phyloP scores from a whole-genome alignment of 805 yeast genomes.

The Candida easanensis region DNA sequence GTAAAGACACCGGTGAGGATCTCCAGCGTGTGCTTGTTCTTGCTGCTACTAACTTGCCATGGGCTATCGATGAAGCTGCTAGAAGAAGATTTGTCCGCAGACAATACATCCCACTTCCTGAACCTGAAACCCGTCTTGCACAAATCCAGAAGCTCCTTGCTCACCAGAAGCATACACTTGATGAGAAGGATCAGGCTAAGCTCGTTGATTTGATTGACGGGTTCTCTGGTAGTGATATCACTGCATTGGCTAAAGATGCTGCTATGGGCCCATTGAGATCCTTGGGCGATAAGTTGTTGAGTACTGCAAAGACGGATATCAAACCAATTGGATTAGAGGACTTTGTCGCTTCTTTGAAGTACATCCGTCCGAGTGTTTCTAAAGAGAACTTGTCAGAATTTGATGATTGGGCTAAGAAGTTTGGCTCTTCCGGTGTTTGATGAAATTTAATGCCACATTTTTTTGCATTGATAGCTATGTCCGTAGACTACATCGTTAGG shows the following conservation, averaged over 20 bases:
- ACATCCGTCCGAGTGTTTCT: constrained; percentile 87
- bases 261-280: constrained; percentile 97
- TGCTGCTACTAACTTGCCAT: constrained; percentile 95
- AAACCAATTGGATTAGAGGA: constrained; percentile 76
- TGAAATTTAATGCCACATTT: not conserved
- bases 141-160: constrained; percentile 70
- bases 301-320: constrained; percentile 69
- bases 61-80: constrained; percentile 98
- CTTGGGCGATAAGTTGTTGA: constrained; percentile 78
- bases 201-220: constrained; percentile 73
- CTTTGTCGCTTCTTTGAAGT: constrained; percentile 69
- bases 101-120: constrained; percentile 94
- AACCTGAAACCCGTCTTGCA: constrained; percentile 70
- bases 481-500: no score
- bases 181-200: constrained; percentile 57
- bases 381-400: constrained; percentile 72
- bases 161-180: constrained; percentile 64
- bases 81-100: constrained; percentile 89
- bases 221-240: constrained; percentile 90
- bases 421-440: constrained; percentile 89
- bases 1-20: constrained; percentile 38
- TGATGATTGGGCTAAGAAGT: constrained; percentile 85
- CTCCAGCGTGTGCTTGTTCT: constrained; percentile 70
- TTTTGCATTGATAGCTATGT: no score
- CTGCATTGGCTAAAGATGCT: constrained; percentile 94